Evolutionary conservation across 139 green algal species (phyloP).

Genomic region (Closterium sp.): DNA sequence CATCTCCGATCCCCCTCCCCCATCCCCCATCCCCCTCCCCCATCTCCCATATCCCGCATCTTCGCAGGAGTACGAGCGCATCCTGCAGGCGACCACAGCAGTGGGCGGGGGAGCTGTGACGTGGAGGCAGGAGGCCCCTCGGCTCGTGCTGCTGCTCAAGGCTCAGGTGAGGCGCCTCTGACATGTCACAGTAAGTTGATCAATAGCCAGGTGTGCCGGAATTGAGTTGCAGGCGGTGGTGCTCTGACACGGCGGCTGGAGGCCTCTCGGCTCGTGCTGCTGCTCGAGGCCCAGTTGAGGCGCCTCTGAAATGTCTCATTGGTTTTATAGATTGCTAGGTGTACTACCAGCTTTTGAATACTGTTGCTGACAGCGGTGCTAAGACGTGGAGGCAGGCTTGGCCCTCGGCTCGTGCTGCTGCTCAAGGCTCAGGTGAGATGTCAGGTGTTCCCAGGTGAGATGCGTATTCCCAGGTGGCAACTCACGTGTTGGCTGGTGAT

Average conservation of each 20-base stretch:
- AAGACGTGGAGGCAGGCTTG: background rate
- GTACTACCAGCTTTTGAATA: too few species aligned
- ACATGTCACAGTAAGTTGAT: too few species aligned
- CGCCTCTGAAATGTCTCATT: too few species aligned
- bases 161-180: slow-evolving; percentile 16
- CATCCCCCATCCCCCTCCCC: background rate
- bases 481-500: too few species aligned
- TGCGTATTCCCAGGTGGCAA: too few species aligned
- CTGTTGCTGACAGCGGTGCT: too few species aligned
- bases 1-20: background rate
- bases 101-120: background rate
- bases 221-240: background rate
- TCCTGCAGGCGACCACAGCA: background rate
- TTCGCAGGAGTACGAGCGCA: slow-evolving; percentile 33
- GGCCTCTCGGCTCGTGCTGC: slow-evolving; percentile 10
- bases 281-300: slow-evolving; percentile 16
- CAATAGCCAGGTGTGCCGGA: too few species aligned
- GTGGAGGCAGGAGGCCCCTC: slow-evolving; percentile 16
- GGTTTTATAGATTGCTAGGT: too few species aligned
- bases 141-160: slow-evolving; percentile 26
- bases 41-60: background rate
- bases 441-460: background rate
- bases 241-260: slow-evolving; percentile 8
- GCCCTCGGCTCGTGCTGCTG: too few species aligned
- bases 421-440: too few species aligned